Percentiles rank a stretch among this genome's conserved stretches.
Conservation (phyloP, 345 rosid genomes). For the Sisymbrium altissimum region DNA sequence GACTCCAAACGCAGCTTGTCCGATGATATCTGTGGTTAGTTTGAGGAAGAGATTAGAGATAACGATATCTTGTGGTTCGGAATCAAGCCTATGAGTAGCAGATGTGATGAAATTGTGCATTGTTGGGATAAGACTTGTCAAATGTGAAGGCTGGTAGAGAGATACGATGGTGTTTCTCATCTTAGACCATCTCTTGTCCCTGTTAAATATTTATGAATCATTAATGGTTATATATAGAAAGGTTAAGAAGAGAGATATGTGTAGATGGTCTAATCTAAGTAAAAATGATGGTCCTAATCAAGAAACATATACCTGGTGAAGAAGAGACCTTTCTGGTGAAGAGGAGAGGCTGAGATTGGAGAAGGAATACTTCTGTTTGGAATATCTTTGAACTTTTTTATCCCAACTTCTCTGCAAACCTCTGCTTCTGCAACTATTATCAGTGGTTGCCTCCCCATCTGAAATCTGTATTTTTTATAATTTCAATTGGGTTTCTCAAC, state of each 20-base stretch:
- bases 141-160: slow-evolving; percentile 84
- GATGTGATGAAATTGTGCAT: slow-evolving; percentile 66
- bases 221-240: not conserved
- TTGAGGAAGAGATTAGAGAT: slow-evolving; percentile 77
- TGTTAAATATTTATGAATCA: slow-evolving; percentile 22
- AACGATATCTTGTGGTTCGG: slow-evolving; percentile 42
- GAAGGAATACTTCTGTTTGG: slow-evolving; percentile 92
- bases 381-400: slow-evolving; percentile 79
- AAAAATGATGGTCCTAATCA: not conserved
- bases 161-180: slow-evolving; percentile 86
- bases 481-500: not conserved
- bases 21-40: slow-evolving; percentile 83
- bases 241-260: not conserved
- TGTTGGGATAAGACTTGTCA: slow-evolving; percentile 70
- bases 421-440: slow-evolving; percentile 80
- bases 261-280: no score
- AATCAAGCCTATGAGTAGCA: slow-evolving; percentile 52
- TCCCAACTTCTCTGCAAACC: slow-evolving; percentile 86
- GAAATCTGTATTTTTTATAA: slow-evolving; percentile 57
- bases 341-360: slow-evolving; percentile 90
- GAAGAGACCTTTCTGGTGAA: slow-evolving; percentile 94
- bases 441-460: slow-evolving; percentile 95
- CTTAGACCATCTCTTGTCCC: slow-evolving; percentile 83
- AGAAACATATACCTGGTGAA: slow-evolving; percentile 64
- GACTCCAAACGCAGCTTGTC: slow-evolving; percentile 88